Conservation (phyloP, 106 monocot species). For the Vanilla planifolia region DNA sequence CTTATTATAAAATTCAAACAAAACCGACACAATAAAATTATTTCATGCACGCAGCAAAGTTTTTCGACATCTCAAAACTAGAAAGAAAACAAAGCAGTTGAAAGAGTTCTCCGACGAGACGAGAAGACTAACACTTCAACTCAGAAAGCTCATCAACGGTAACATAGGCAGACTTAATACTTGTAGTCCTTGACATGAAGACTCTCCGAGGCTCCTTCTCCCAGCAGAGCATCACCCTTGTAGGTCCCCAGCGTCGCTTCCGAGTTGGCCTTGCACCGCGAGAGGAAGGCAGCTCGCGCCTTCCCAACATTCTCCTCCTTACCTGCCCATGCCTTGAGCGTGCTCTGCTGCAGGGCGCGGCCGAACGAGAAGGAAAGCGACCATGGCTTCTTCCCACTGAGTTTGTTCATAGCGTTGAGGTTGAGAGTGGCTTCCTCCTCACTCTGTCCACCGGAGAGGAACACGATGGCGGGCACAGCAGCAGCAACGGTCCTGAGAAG, state of each 20-base stretch:
- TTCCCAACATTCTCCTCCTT: slow-evolving; percentile 30
- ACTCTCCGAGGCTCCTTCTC: slow-evolving; percentile 28
- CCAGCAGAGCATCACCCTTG: slow-evolving; percentile 29
- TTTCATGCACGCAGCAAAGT: too few species aligned
- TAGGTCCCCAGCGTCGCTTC: slow-evolving; percentile 38
- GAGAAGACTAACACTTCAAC: too few species aligned
- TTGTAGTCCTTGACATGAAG: slow-evolving; percentile 46
- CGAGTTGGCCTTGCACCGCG: slow-evolving; percentile 35
- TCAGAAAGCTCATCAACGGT: too few species aligned
- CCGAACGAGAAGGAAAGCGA: slow-evolving; percentile 32
- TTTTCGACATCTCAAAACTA: too few species aligned
- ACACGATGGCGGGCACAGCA: slow-evolving; percentile 28
- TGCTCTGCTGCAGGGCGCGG: slow-evolving; percentile 24
- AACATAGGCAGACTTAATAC: slow-evolving; percentile 16
- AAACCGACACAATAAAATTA: too few species aligned
- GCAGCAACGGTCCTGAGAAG: slow-evolving; percentile 27
- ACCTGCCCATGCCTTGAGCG: slow-evolving; percentile 30
- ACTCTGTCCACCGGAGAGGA: slow-evolving; percentile 37
- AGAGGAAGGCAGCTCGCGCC: slow-evolving; percentile 24
- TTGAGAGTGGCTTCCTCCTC: slow-evolving; percentile 39
- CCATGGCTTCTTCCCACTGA: slow-evolving; percentile 38
- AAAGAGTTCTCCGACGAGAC: too few species aligned
- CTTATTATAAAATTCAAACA: too few species aligned
- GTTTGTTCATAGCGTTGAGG: slow-evolving; percentile 31
- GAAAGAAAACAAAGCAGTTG: too few species aligned